phyloP scores from a whole-genome alignment of 305 asterid genomes.

The Fraxinus nigra region DNA sequence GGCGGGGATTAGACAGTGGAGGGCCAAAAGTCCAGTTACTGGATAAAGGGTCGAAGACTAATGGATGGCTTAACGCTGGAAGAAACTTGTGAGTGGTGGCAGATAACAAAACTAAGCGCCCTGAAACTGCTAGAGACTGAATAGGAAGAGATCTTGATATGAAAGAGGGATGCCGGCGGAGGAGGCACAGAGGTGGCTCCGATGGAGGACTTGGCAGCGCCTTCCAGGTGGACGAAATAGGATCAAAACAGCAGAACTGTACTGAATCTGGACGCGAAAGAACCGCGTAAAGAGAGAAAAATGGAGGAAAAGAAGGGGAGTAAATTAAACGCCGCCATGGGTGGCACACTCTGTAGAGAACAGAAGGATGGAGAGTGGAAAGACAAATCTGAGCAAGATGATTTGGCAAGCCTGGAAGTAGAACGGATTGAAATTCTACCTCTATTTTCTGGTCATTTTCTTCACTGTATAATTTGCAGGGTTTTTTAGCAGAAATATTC shows the following conservation, averaged over 20 bases:
- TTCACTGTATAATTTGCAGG: conserved; percentile 16
- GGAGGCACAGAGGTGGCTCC: conserved; percentile 35
- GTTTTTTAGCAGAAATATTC: conserved; percentile 21
- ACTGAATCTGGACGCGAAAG: conserved; percentile 32
- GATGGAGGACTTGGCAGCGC: conserved; percentile 49
- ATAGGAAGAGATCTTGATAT: conserved; percentile 58
- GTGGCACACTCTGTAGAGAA: conserved; percentile 47
- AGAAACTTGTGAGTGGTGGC: conserved; percentile 51
- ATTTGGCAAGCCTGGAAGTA: conserved; percentile 68
- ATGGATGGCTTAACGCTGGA: conserved; percentile 51
- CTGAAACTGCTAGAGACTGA: conserved; percentile 47
- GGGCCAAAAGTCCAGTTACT: conserved; percentile 62
- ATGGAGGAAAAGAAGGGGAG: conserved; percentile 56
- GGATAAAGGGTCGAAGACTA: conserved; percentile 53
- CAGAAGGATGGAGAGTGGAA: conserved; percentile 41
- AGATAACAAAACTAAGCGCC: conserved; percentile 39
- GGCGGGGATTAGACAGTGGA: conserved; percentile 45
- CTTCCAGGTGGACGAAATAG: conserved; percentile 55
- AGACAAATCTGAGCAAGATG: conserved; percentile 61
- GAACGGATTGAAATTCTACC: background rate
- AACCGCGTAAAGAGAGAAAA: conserved; percentile 56
- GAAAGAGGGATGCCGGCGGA: conserved; percentile 57
- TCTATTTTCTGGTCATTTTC: conserved; percentile 3
- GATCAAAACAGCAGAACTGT: conserved; percentile 51
- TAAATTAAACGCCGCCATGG: conserved; percentile 69